Percentiles rank a stretch among this genome's conserved stretches.
These are phyloP conservation scores for Penicillium turbatum DNA, from an alignment of 495 filamentous ascomycete genomes.

Conservation along the genomic window DNA sequence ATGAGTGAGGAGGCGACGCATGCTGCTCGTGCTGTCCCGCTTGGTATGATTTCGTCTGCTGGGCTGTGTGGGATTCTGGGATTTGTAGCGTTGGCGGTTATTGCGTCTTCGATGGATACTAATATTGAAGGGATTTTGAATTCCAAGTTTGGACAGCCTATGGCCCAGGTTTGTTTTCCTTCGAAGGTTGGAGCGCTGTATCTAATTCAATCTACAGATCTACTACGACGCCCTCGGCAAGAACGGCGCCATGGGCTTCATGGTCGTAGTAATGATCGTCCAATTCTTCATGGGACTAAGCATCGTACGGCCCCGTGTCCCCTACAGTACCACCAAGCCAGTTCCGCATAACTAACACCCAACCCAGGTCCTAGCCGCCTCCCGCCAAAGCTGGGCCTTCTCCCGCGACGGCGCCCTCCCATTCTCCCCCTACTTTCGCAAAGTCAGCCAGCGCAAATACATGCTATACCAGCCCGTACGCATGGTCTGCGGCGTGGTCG, in stretches of 20 bases:
- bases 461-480: slow-evolving; percentile 60
- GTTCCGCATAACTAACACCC: background rate
- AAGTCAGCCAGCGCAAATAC: slow-evolving; percentile 42
- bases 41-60: slow-evolving; percentile 51
- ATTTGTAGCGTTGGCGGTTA: slow-evolving; percentile 50
- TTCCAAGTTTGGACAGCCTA: slow-evolving; percentile 41
- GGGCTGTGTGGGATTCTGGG: slow-evolving; percentile 46
- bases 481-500: slow-evolving; percentile 55
- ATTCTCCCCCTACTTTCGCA: slow-evolving; percentile 58
- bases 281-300: slow-evolving; percentile 47
- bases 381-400: slow-evolving; percentile 59
- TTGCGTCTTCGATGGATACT: slow-evolving; percentile 39
- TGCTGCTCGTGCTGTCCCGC: slow-evolving; percentile 57
- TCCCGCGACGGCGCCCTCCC: slow-evolving; percentile 57
- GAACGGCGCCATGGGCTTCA: slow-evolving; percentile 43
- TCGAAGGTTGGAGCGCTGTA: background rate
- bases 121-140: slow-evolving; percentile 32
- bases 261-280: slow-evolving; percentile 39
- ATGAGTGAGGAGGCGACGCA: slow-evolving; percentile 64
- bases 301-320: slow-evolving; percentile 22
- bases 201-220: slow-evolving; percentile 18
- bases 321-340: background rate
- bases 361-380: slow-evolving; percentile 49
- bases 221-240: slow-evolving; percentile 47
- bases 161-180: slow-evolving; percentile 37